Evolutionary conservation across 192 early-diverging fungal genomes (phyloP), one percentile per base, ranked within the genome.

Genomic region (Linnemannia zychae): DNA sequence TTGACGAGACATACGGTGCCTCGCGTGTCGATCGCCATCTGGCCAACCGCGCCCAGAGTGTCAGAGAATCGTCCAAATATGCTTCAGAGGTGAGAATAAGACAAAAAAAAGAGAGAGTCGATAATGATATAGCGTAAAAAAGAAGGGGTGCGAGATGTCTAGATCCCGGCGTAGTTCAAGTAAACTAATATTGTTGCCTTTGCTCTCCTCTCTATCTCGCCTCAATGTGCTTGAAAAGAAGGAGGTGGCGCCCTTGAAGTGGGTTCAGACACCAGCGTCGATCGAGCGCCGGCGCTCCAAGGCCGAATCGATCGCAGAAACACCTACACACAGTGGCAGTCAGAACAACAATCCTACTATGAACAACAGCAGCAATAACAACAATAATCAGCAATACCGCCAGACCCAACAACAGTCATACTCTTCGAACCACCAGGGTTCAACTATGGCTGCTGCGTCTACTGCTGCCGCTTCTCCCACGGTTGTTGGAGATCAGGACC

Each of bases 1-100:
- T 72, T 11, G 82, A 79, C 28, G 60, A 66, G 12, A 20, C 72
- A 13, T 75, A 84, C 60, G 82, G 67, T 17, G 73, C 74, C 48
- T 79, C 82, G 34, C 82, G 82, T 34, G 73, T 84, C 18, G 82
- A 84, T 15, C 76, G 82, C 36, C 82, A 79, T 63, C 52, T 84
- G 46, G 77, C 82, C 11, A 71, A 34, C 36, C 82, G 82, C n/a
- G 69, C 82, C 28, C 76, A 75, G 22, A 84, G 82, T 49, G 73
- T 84, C 9, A 72, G 82, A 38, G 81, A 77, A 52, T 70, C 81
- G 28, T 65, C 81, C 34, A 77, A 76, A 18, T 36, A 73, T 24
- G 17, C 37, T n/a, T 38, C 52, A 28, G 57, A 79, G 77, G 77
- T 79, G 68, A 74, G 53, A 63, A n/a, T n/a, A n/a, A n/a, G n/a